phyloP scores from a whole-genome alignment of 495 filamentous ascomycete genomes.

The Aspergillus heteromorphus region DNA sequence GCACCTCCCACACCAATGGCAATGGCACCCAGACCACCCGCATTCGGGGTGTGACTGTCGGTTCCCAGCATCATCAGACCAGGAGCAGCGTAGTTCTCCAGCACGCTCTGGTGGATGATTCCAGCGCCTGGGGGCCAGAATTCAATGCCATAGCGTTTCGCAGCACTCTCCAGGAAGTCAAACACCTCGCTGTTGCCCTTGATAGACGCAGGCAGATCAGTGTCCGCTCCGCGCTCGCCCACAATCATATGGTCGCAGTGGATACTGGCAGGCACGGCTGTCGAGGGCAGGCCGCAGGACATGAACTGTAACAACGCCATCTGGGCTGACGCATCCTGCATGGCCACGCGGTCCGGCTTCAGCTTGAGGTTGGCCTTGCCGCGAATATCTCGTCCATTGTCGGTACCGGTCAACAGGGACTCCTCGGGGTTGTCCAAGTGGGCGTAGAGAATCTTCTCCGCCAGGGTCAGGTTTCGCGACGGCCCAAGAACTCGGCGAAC shows the following conservation, averaged over 20 bases:
- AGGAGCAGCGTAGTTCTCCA: constrained; percentile 97
- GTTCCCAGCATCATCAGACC: constrained; percentile 99
- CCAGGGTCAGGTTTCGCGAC: constrained; percentile 68
- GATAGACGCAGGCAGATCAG: constrained; percentile 81
- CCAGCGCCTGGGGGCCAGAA: constrained; percentile 99
- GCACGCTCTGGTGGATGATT: constrained; percentile 96
- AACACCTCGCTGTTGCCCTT: constrained; percentile 94
- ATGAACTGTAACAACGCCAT: constrained; percentile 99
- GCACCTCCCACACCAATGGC: constrained; percentile 97
- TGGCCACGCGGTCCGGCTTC: constrained; percentile 94
- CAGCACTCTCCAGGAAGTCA: constrained; percentile 91
- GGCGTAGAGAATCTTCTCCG: constrained; percentile 97
- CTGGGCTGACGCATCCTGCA: constrained; percentile 98
- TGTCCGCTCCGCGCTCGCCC: constrained; percentile 76
- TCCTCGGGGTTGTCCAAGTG: constrained; percentile 86
- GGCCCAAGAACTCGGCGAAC: constrained; percentile 69
- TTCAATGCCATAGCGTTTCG: constrained; percentile 94
- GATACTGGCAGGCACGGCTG: constrained; percentile 94
- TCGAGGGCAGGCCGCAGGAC: constrained; percentile 85
- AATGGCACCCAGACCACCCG: constrained; percentile 85
- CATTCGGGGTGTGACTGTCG: constrained; percentile 96
- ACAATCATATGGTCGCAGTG: constrained; percentile 99
- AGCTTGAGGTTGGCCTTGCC: constrained; percentile 92
- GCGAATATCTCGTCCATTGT: constrained; percentile 73
- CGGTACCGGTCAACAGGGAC: constrained; percentile 69